Base-by-base conservation (phyloP, 495 filamentous ascomycete species). In the Apiosordaria backusii region DNA sequence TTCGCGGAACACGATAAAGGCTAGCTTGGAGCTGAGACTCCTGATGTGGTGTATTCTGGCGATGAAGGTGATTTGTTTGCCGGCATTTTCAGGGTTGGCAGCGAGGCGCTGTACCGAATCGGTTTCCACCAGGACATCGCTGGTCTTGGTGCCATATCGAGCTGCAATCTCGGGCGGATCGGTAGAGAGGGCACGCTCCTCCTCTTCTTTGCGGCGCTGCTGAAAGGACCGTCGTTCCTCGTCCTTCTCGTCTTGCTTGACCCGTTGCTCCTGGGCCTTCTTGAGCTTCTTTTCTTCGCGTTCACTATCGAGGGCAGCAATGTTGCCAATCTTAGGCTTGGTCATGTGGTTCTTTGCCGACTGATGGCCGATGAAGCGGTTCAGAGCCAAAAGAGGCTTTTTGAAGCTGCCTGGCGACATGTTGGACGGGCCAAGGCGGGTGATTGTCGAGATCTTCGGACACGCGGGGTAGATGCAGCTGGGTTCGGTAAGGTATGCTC, bases 31-130 rank as follows among this genome's bases (percentile, higher is more conserved):
- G 76, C 92, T 94, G 82, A 97, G 85, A 62, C 87, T 86, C 62
- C 94, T 85, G 23, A 92, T 82, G 78, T 93, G 94, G 75, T 97
- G 92, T 21, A 97, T 81, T 57, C 94, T 87, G 22, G 92, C 93
- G 26, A 90, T 87, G 77, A 97, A 92, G 24, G 85, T 85, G 63
- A 97, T 83, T 40, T 87, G 83, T 70, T 89, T 81, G 67, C 90
- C 89, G 58, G 82, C 78, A 63, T 73, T 78, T 62, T 75, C 71
- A 59, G 72, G 35, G 40, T 71, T 55, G n/a, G 77, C 76, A 4
- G 59, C 64, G 19, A 67, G 13, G 22, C 55, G 21, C 54, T 70
- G 66, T 9, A 77, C 52, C 26, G 75, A 26, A 61, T 72, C 27
- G 25, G 70, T 60, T 65, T 68, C 73, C 4, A 74, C 68, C 16